These are phyloP conservation scores for Gossypium trilobum DNA, from an alignment of 441 rosid genomes.

Conservation along the genomic window DNA sequence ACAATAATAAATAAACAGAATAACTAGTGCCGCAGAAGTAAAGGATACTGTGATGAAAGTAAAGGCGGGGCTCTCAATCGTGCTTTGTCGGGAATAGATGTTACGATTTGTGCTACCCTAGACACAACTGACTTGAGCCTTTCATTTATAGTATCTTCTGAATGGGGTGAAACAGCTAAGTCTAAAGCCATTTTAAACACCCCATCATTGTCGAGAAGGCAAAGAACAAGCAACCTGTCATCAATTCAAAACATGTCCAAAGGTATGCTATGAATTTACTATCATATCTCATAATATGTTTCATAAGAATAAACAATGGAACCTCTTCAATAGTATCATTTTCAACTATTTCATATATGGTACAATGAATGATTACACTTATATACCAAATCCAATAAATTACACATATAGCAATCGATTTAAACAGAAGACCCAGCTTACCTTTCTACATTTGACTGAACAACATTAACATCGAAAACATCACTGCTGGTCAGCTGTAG, in stretches of 20 bases:
- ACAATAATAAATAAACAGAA: constrained; percentile 1
- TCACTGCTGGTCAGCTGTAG: constrained; percentile 34
- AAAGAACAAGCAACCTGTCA: constrained; percentile 62
- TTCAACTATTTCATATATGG: background rate
- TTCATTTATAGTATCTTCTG: constrained; percentile 24
- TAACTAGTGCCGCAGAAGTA: constrained; percentile 13
- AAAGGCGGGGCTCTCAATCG: constrained; percentile 44
- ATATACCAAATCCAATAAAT: background rate
- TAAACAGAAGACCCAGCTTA: constrained; percentile 16
- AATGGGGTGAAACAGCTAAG: constrained; percentile 27
- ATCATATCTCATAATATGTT: background rate
- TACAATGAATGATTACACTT: background rate
- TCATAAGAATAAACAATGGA: constrained; percentile 5
- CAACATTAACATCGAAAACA: constrained; percentile 35
- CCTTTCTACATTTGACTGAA: constrained; percentile 72
- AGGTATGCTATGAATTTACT: background rate
- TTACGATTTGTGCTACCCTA: constrained; percentile 60
- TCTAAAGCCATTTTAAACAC: constrained; percentile 50
- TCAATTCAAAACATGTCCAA: background rate
- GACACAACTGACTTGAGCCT: constrained; percentile 36
- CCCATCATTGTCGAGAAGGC: constrained; percentile 71
- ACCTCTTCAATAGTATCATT: background rate
- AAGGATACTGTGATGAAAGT: constrained; percentile 93
- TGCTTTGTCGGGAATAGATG: constrained; percentile 90
- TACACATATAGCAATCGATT: background rate